Evolutionary conservation across 768 basidiomycete species (phyloP).

Genomic region (Kwoniella sp.): DNA sequence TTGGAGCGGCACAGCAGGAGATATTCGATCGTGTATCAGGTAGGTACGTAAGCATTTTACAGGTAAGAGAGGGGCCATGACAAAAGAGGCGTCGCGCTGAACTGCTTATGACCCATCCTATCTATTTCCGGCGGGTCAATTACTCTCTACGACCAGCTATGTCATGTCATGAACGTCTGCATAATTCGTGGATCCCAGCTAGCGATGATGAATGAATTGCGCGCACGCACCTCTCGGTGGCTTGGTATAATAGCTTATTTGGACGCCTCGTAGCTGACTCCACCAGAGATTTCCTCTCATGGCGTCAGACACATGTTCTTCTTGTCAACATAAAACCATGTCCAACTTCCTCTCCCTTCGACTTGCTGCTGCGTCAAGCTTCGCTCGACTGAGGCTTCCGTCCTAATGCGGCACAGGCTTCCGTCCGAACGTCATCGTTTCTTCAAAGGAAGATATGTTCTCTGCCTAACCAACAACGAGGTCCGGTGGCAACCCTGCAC

Average conservation of each 20-base stretch:
- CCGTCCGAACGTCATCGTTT: too few relatives aligned
- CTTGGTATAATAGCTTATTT: background rate
- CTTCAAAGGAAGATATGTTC: too few relatives aligned
- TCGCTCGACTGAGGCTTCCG: too few relatives aligned
- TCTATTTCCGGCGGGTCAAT: background rate
- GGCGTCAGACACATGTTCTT: background rate
- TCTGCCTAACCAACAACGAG: too few relatives aligned
- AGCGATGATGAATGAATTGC: background rate
- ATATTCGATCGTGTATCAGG: too few relatives aligned
- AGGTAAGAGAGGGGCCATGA: constrained; percentile 7
- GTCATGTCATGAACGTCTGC: background rate
- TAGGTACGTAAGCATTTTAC: background rate
- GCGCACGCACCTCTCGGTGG: background rate
- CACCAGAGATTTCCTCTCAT: background rate
- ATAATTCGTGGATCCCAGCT: background rate
- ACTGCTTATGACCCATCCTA: background rate
- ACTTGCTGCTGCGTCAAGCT: too few relatives aligned
- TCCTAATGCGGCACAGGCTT: too few relatives aligned
- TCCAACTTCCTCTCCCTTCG: background rate
- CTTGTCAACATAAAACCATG: background rate
- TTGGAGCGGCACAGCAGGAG: too few relatives aligned
- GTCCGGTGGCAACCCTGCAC: too few relatives aligned
- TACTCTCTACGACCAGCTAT: background rate
- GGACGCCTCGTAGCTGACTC: background rate
- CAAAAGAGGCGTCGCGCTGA: constrained; percentile 17